These are phyloP conservation scores for Takakia lepidozioides DNA, from an alignment of 225 moss, liverwort and hornwort genomes.

Conservation along the genomic window DNA sequence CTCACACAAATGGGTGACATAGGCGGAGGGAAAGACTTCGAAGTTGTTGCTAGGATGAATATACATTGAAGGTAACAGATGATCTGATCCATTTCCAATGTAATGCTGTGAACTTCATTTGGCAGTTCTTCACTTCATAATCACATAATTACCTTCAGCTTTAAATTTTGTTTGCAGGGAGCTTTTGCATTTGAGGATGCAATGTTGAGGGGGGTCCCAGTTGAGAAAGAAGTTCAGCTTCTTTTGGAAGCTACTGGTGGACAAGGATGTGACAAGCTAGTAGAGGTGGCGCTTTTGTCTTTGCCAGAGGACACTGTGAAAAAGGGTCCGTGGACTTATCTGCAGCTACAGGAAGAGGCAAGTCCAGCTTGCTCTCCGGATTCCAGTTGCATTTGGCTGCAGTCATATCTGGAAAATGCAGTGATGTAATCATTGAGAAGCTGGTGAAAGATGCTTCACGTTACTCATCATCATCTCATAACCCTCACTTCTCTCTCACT, in stretches of 20 bases:
- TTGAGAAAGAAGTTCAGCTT: constrained; percentile 65
- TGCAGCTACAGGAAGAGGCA: constrained; percentile 72
- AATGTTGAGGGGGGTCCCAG: constrained; percentile 62
- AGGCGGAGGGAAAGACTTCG: too few species aligned
- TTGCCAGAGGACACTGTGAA: constrained; percentile 66
- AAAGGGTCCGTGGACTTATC: constrained; percentile 62
- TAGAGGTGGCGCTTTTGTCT: constrained; percentile 78
- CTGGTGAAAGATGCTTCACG: too few species aligned
- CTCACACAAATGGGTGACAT: too few species aligned
- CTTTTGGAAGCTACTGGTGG: constrained; percentile 74
- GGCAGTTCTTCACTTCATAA: not conserved
- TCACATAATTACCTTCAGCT: not conserved
- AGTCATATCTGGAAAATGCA: too few species aligned
- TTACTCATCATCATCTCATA: too few species aligned
- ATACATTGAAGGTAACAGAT: too few species aligned
- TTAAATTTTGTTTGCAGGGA: constrained; percentile 42
- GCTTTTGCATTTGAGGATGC: constrained; percentile 96
- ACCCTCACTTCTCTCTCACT: too few species aligned
- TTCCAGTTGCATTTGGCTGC: too few species aligned
- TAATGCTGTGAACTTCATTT: too few species aligned
- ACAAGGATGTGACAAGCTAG: constrained; percentile 61
- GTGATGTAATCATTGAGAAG: too few species aligned
- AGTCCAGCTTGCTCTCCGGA: constrained; percentile 25
- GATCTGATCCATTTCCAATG: too few species aligned
- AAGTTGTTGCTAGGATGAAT: too few species aligned